Evolutionary conservation across 768 basidiomycete species (phyloP).

Genomic region (Tylopilus plumbeoviolaceoides): DNA sequence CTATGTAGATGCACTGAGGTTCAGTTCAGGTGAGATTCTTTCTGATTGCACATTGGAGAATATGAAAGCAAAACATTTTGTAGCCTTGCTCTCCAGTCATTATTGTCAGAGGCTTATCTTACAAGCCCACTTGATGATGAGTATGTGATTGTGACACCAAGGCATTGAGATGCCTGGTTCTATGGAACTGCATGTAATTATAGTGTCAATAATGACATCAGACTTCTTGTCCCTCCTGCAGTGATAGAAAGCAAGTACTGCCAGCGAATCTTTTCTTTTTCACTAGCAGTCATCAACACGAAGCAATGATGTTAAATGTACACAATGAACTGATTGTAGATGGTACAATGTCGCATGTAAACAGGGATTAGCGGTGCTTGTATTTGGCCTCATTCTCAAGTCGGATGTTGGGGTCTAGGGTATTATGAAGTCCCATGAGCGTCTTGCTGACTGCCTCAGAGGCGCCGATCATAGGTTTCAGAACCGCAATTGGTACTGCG

Average conservation of each 20-base stretch:
- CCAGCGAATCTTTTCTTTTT: no score
- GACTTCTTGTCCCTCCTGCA: not conserved
- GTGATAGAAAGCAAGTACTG: not conserved
- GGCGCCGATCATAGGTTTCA: conserved; percentile 98
- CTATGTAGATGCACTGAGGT: conserved; percentile 12
- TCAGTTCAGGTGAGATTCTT: conserved; percentile 21
- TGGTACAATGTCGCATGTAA: conserved; percentile 19
- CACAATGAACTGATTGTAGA: conserved; percentile 13
- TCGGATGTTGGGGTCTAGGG: conserved; percentile 80
- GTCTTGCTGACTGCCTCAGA: conserved; percentile 97
- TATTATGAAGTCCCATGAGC: conserved; percentile 87
- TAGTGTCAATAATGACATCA: not conserved
- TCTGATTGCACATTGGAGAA: not conserved
- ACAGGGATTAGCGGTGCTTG: conserved; percentile 61
- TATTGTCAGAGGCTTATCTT: conserved; percentile 28
- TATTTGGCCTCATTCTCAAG: conserved; percentile 92
- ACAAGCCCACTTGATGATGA: conserved; percentile 30
- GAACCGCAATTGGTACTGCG: conserved; percentile 94
- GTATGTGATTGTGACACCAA: conserved; percentile 28
- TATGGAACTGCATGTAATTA: not conserved
- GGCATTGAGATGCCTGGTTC: conserved; percentile 9
- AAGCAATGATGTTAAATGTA: conserved; percentile 8
- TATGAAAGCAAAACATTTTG: not conserved
- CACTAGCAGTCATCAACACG: not conserved
- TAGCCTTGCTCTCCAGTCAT: conserved; percentile 19